Evolutionary conservation across 805 yeast genomes (phyloP), one percentile per base, ranked within the genome.

Genomic region (Hanseniaspora occidentalis): DNA sequence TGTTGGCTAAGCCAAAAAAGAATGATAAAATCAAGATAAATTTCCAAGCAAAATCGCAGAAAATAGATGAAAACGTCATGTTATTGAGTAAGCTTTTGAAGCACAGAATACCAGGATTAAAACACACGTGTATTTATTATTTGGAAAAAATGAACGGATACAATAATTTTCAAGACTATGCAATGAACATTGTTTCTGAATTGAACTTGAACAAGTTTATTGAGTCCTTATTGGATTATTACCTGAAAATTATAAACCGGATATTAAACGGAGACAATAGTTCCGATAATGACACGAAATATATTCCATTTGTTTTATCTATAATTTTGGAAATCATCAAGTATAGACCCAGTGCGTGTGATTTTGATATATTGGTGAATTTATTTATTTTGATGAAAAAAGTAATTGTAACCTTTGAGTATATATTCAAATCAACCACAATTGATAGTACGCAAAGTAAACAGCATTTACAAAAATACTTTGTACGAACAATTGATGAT

Each of bases 341-440:
- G 17, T 83, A 76, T 56, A 64, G 83, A 50, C 78, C 83, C 1
- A 70, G 72, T 42, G 86, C 89, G 1, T 65, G 78, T 1, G 62
- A 61, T 17, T 56, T 50, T 27, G 50, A 53, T 11, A 60, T 68
- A 19, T 59, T 64, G 47, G 64, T 50, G 38, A 51, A 51, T 31
- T 41, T 57, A 2, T 50, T 64, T 8, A 46, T 34, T 5, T 35
- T 29, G 2, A 23, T 9, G 5, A 27, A n/a, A n/a, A 17, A 26
- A 4, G 18, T 37, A 16, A 35, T 39, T 8, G 13, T 31, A 9
- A 35, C 29, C 14, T 42, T 38, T 42, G 44, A 38, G 14, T 38
- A 38, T 33, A 36, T 41, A 13, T 35, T 41, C 18, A 41, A 37
- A 29, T 21, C 23, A 9, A 34, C 26, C n/a, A 23, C 40, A 10